phyloP scores from a whole-genome alignment of 73 alveolate species.

The Paramecium sonneborni region DNA sequence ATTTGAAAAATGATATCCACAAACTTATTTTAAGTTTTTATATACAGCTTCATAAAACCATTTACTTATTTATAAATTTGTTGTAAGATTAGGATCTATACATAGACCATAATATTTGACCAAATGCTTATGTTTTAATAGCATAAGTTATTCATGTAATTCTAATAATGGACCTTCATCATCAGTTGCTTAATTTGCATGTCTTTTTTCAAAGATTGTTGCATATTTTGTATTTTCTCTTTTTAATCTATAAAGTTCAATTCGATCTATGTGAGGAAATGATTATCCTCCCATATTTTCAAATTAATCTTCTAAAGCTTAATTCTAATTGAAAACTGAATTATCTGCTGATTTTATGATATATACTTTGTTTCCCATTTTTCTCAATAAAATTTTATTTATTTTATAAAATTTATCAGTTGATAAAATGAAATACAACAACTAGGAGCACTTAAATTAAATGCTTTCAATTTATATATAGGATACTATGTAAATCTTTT shows the following conservation, averaged over 20 bases:
- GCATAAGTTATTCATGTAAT: neutral
- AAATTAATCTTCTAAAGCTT: neutral
- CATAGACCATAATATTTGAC: neutral
- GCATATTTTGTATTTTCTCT: neutral
- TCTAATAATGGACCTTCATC: slow-evolving; percentile 7
- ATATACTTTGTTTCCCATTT: neutral
- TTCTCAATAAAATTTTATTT: neutral
- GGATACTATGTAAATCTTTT: neutral
- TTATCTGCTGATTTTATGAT: slow-evolving; percentile 23
- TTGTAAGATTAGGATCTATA: neutral
- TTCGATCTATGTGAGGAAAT: neutral
- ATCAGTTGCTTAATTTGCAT: neutral
- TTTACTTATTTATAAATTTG: neutral
- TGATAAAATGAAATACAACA: neutral
- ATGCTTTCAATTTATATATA: neutral
- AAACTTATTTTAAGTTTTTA: neutral
- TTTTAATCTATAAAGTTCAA: neutral
- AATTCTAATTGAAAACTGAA: neutral
- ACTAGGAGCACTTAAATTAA: neutral
- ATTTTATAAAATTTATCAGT: neutral
- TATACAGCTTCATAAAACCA: slow-evolving; percentile 23
- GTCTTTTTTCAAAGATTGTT: slow-evolving; percentile 11
- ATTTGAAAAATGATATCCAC: slow-evolving; percentile 13
- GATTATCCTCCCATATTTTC: slow-evolving; percentile 13
- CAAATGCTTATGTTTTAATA: neutral